Base-by-base conservation (phyloP, 495 filamentous ascomycete genomes). In the Saxophila tyrrhenica region DNA sequence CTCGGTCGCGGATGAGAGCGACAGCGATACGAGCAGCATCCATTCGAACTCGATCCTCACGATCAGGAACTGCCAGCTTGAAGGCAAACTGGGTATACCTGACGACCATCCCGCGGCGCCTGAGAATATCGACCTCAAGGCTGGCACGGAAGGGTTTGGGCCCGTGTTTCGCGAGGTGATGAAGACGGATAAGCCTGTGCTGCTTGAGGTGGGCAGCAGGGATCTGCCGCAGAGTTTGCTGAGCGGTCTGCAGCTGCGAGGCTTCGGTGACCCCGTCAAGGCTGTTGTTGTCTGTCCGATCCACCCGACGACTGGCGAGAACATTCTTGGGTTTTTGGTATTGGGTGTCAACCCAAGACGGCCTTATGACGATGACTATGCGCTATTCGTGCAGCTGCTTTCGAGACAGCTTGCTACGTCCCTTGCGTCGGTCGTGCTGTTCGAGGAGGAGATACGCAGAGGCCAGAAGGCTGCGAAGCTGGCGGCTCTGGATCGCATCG, bases 401-500 rank as follows among this genome's bases (percentile, higher is more conserved):
- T 81, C 77, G 41, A 75, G 82, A 13, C 84, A 86, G 58, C 69
- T 86, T 9, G 80, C 79, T 9, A 87, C 84, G 0, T 82, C 81
- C 7, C 74, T 86, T 61, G 83, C 83, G 11, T 84, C 82, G 0
- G 82, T 86, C 9, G 81, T 86, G 0, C 62, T 87, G 5, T 85
- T 85, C 52, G 83, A 86, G 58, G 83, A 86, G 55, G 84, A 87
- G 61, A 86, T 86, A 56, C 74, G 75, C 49, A 69, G 82, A 47
- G 83, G 83, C 16, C 76, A 82, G 65, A 71, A 72, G 56, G 84
- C 83, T 3, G 83, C 83, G 16, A 75, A 75, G 21, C 68, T 84
- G 38, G 83, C 83, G 13, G 79, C 79, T 9, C 67, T 79, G 38
- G 80, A 87, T 65, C 74, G 79, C 1, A 77, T 84, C 47, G 75